phyloP scores from a whole-genome alignment of 805 yeast species.

The Cyberlindnera xylosilytica region DNA sequence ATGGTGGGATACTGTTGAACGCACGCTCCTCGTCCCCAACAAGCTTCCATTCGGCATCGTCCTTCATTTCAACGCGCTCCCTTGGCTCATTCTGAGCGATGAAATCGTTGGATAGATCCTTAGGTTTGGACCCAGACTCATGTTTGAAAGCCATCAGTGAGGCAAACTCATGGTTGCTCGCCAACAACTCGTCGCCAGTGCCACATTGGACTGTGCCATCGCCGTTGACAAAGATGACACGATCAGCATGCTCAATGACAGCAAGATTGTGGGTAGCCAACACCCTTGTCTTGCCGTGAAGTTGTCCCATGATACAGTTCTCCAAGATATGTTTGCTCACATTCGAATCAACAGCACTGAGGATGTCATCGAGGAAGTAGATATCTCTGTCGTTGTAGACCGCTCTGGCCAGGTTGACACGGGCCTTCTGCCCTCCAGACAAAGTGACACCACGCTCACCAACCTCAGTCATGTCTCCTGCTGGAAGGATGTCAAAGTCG shows the following conservation, averaged over 20 bases:
- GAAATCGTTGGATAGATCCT: not conserved
- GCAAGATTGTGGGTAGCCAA: slow-evolving; percentile 82
- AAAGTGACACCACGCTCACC: slow-evolving; percentile 83
- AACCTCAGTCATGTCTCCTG: slow-evolving; percentile 73
- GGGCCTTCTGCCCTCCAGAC: slow-evolving; percentile 70
- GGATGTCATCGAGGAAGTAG: slow-evolving; percentile 58
- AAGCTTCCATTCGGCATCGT: slow-evolving; percentile 14
- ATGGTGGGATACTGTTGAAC: slow-evolving; percentile 33
- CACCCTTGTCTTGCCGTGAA: slow-evolving; percentile 65
- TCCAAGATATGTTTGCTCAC: slow-evolving; percentile 75
- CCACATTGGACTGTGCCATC: slow-evolving; percentile 66
- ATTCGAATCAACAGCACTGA: slow-evolving; percentile 71
- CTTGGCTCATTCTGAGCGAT: slow-evolving; percentile 15
- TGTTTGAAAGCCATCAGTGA: slow-evolving; percentile 42
- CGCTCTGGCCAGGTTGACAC: slow-evolving; percentile 65
- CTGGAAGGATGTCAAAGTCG: slow-evolving; percentile 63
- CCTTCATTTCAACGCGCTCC: no score
- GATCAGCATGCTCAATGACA: slow-evolving; percentile 62
- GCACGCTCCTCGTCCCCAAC: slow-evolving; percentile 34
- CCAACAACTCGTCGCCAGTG: slow-evolving; percentile 48
- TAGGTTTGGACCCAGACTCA: slow-evolving; percentile 1
- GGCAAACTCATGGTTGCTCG: slow-evolving; percentile 43
- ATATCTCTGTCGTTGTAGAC: slow-evolving; percentile 59
- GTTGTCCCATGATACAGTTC: slow-evolving; percentile 55
- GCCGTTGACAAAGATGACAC: slow-evolving; percentile 56